Evolutionary conservation across 495 filamentous ascomycete genomes (phyloP), one percentile per base, ranked within the genome.

Genomic region (Penicillium ucsense): DNA sequence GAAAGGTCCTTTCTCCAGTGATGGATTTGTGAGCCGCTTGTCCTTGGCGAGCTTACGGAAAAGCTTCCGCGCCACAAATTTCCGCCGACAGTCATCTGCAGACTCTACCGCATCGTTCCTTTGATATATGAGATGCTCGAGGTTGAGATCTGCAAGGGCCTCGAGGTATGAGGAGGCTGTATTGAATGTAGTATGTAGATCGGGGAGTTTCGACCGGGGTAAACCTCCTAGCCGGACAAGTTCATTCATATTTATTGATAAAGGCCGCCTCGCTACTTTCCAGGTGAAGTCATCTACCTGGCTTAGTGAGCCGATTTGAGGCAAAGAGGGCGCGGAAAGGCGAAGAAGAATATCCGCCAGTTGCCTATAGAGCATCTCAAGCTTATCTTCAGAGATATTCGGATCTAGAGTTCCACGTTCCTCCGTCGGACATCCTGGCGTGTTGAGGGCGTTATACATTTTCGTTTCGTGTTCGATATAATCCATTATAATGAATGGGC

Each of bases 401-500:
- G 60, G 61, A 47, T 72, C 52, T 20, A 74, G 46, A 28, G 59
- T 48, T 27, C 48, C 53, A 27, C 46, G 31, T 2, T 59, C 48
- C 6, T 53, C 43, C 6, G 32, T 45, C 5, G 54, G 47, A 28
- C 44, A 38, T 4, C 43, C 50, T 6, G 62, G 65, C 3, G 55
- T 64, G 1, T 50, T 50, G 2, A 75, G 64, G 9, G 55, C 56
- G 5, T 59, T 46, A 28, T 55, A 60, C 45, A 76, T 56, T 7
- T 30, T 61, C 9, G 43, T 47, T 3, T 53, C 35, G 47, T 71
- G 56, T 11, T 66, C 52, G 32, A 74, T 54, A 48, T 70, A 66
- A 3, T 68, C 63, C 55, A 71, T 70, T 41, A 44, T 68, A 33
- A 73, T 68, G 45, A 68, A 76, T 3, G 71, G 66, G 3, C 68